These are phyloP conservation scores for Russula virescens DNA, from an alignment of 768 basidiomycete genomes.

Conservation along the genomic window DNA sequence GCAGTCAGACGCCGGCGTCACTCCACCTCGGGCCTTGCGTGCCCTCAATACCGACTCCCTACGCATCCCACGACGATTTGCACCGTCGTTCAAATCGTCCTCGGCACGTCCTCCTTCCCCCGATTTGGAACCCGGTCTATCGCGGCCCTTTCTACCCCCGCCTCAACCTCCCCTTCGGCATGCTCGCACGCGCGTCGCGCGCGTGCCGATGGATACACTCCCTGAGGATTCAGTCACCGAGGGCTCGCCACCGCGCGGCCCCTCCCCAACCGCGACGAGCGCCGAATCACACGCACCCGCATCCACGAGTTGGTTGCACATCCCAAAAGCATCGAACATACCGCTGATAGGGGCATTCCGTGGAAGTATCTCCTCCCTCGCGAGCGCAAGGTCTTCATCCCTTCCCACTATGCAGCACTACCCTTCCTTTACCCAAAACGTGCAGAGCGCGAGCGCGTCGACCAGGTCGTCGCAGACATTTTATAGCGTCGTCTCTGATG, in stretches of 20 bases:
- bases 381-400: constrained; percentile 9
- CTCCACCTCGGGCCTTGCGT: neutral
- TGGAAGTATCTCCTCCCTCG: constrained; percentile 15
- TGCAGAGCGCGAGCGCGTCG: constrained; percentile 5
- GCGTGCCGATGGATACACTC: constrained; percentile 19
- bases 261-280: constrained; percentile 7
- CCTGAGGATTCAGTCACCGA: constrained; percentile 15
- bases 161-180: constrained; percentile 19
- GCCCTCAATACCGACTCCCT: neutral
- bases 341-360: constrained; percentile 25
- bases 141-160: constrained; percentile 2
- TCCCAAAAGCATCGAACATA: constrained; percentile 17
- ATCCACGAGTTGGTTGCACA: constrained; percentile 21
- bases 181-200: constrained; percentile 18
- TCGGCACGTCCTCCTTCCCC: neutral
- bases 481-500: constrained; percentile 11
- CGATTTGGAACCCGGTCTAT: constrained; percentile 5
- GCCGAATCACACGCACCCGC: neutral
- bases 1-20: neutral
- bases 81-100: constrained; percentile 9
- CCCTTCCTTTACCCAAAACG: constrained; percentile 16
- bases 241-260: neutral
- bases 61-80: constrained; percentile 7
- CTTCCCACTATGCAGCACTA: constrained; percentile 24
- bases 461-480: constrained; percentile 17